phyloP scores from a whole-genome alignment of 148 eudicot species.

The Rhododendron molle region DNA sequence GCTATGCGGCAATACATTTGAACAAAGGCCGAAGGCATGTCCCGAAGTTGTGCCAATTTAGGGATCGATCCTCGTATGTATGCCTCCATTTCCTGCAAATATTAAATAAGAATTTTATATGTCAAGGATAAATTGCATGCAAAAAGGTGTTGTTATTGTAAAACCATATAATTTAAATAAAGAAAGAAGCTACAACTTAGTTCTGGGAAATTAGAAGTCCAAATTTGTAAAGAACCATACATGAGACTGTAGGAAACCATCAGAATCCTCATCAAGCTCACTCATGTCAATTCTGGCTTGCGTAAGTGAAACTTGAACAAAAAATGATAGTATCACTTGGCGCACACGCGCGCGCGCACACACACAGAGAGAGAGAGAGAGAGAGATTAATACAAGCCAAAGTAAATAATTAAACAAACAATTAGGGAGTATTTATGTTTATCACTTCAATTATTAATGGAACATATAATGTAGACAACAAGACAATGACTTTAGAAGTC shows the following conservation, averaged over 20 bases:
- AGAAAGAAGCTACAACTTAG: background rate
- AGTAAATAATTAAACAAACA: background rate
- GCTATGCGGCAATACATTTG: slow-evolving; percentile 98
- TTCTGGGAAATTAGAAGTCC: background rate
- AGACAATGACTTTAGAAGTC: background rate
- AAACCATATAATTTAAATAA: background rate
- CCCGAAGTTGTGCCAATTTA: slow-evolving; percentile 93
- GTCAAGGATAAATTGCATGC: background rate
- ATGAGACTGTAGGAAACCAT: slow-evolving; percentile 95
- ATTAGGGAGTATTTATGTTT: background rate
- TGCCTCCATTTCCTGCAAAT: slow-evolving; percentile 88
- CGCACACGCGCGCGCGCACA: too few relatives aligned
- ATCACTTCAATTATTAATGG: background rate
- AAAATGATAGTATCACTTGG: slow-evolving; percentile 6
- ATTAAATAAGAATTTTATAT: background rate
- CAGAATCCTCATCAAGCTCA: slow-evolving; percentile 99
- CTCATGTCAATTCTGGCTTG: slow-evolving; percentile 99
- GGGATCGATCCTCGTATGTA: slow-evolving; percentile 96
- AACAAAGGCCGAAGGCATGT: slow-evolving; percentile 82
- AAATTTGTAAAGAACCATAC: slow-evolving; percentile 35
- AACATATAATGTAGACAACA: background rate
- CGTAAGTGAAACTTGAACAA: slow-evolving; percentile 85
- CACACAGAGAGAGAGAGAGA: background rate
- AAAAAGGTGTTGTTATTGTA: background rate
- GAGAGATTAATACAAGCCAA: background rate